Percentiles rank a stretch among this genome's conserved stretches.
Conservation (phyloP, 768 basidiomycete species). For the Hypholoma fasciculare region DNA sequence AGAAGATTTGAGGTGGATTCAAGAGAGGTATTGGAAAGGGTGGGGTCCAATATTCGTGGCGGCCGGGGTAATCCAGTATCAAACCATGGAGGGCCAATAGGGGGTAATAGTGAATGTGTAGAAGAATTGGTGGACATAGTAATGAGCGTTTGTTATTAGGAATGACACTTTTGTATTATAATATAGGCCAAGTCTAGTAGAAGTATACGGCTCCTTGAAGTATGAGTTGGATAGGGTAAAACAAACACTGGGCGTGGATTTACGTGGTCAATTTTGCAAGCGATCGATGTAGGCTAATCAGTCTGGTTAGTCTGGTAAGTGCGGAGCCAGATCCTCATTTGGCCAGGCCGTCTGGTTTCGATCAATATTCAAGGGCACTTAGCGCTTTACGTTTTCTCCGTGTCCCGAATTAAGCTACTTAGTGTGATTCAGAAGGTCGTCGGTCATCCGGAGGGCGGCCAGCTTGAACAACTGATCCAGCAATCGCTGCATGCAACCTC, state of each 20-base stretch:
- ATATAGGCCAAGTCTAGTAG: not conserved
- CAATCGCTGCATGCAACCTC: no score
- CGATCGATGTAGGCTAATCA: no score
- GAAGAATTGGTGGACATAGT: not conserved
- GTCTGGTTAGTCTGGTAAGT: not conserved
- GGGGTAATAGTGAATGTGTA: not conserved
- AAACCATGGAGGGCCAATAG: not conserved
- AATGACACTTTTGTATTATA: not conserved
- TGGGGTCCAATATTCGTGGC: slow-evolving; percentile 11
- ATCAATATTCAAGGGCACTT: not conserved
- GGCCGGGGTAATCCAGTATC: slow-evolving; percentile 1
- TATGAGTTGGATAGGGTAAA: not conserved
- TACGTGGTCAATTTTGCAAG: no score
- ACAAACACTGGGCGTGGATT: no score
- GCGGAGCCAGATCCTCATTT: not conserved
- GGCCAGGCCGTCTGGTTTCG: not conserved
- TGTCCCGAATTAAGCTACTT: not conserved
- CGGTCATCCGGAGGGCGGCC: no score
- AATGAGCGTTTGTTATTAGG: not conserved
- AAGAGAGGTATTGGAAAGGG: slow-evolving; percentile 9
- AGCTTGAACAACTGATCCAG: no score
- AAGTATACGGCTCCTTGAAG: not conserved
- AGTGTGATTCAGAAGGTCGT: no score
- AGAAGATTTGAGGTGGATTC: slow-evolving; percentile 19
- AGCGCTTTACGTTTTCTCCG: not conserved